A percentile compares a stretch with the other conserved stretches of the same genome.
Evolutionary conservation across 345 rosid genomes (phyloP).

Genomic region (Excoecaria cochinchinensis): DNA sequence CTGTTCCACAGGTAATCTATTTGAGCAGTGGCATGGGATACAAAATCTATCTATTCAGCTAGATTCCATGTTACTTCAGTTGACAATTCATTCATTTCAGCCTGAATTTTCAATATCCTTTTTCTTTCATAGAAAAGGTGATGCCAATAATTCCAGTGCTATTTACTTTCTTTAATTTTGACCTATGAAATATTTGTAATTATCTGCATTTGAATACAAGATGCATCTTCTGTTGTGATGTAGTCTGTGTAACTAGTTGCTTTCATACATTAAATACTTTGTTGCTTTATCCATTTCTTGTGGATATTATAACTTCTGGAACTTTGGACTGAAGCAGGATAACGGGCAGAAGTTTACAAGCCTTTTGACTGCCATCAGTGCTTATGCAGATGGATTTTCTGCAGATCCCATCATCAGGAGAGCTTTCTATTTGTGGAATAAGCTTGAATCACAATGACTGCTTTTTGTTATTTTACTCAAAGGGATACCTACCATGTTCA

Average conservation of each 20-base stretch:
- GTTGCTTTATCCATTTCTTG: neutral
- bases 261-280: neutral
- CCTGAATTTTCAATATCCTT: neutral
- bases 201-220: neutral
- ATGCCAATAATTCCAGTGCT: neutral
- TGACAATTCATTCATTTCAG: neutral
- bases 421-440: conserved; percentile 68
- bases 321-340: conserved; percentile 48
- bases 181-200: neutral
- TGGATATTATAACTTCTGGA: neutral
- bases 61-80: neutral
- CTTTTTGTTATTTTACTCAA: no score
- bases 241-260: neutral
- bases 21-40: no score
- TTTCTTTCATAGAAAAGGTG: neutral
- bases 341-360: conserved; percentile 79
- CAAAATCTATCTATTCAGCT: neutral
- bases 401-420: conserved; percentile 72
- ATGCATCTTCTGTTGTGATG: neutral
- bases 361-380: conserved; percentile 70
- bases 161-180: neutral
- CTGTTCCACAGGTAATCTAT: no score
- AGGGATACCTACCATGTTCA: no score
- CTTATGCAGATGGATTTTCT: conserved; percentile 92
- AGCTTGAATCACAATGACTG: conserved; percentile 28